A percentile compares a stretch with the other conserved stretches of the same genome.
phyloP scores from a whole-genome alignment of 2,329 filamentous ascomycete genomes.

The Shiraia bambusicola region DNA sequence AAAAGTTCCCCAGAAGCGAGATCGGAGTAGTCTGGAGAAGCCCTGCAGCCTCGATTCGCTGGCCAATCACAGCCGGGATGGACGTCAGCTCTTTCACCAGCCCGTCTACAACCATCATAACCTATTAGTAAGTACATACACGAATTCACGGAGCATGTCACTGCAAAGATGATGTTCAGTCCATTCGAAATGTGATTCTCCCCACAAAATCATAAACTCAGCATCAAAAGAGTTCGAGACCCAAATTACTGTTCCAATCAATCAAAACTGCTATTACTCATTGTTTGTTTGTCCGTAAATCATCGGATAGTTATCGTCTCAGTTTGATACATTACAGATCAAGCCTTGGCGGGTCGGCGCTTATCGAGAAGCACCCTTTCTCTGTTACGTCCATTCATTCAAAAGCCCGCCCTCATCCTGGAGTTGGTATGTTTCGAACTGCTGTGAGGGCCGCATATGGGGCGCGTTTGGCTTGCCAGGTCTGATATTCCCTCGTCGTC shows the following conservation, averaged over 20 bases:
- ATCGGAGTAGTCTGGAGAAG: slow-evolving; percentile 28
- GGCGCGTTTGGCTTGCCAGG: slow-evolving; percentile 2
- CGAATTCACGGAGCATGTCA: too few species aligned
- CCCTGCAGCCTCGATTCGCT: slow-evolving; percentile 6
- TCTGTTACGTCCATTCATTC: neutral
- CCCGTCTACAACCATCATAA: too few species aligned
- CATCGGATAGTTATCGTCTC: too few species aligned
- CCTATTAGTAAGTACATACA: neutral
- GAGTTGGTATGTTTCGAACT: slow-evolving; percentile 1
- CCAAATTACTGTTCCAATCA: too few species aligned
- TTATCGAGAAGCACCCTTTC: neutral
- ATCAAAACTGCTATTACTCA: too few species aligned
- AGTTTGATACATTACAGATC: too few species aligned
- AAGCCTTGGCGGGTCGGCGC: too few species aligned
- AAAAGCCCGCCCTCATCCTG: slow-evolving; percentile 1
- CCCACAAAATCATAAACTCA: too few species aligned
- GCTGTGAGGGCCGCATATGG: slow-evolving; percentile 1
- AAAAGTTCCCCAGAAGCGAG: slow-evolving; percentile 34
- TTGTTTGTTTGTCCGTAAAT: too few species aligned
- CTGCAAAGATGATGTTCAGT: too few species aligned
- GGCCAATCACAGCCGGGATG: slow-evolving; percentile 25
- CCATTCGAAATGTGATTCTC: too few species aligned
- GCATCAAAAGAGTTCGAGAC: too few species aligned
- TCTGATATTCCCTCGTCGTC: neutral
- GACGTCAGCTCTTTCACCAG: slow-evolving; percentile 16